A percentile compares a stretch with the other conserved stretches of the same genome.
Evolutionary conservation across 345 rosid genomes (phyloP).

Genomic region (Ceriops tagal): DNA sequence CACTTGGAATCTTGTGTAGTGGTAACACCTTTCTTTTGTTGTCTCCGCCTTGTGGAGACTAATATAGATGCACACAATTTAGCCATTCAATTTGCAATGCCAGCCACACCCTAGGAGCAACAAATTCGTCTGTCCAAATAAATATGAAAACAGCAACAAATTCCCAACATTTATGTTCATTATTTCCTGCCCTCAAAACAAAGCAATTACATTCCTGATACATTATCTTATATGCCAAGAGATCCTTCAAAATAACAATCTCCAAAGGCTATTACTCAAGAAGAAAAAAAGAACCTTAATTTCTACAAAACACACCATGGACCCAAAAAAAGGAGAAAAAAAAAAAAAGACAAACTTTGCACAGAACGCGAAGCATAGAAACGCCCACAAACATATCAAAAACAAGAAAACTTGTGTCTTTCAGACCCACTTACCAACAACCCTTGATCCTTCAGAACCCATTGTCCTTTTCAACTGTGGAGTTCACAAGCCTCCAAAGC

Average conservation of each 20-base stretch:
- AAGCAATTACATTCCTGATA: no score
- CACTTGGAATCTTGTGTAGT: no score
- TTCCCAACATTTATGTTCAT: neutral
- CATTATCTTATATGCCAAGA: neutral
- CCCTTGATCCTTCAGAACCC: constrained; percentile 51
- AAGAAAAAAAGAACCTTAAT: neutral
- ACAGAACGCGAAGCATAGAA: neutral
- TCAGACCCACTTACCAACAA: constrained; percentile 37
- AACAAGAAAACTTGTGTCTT: constrained; percentile 6
- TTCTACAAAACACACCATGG: neutral
- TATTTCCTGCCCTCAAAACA: no score
- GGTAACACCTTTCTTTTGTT: no score
- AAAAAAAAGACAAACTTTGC: neutral
- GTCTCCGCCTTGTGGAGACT: no score
- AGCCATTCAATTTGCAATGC: neutral
- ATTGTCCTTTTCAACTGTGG: constrained; percentile 19
- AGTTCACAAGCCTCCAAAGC: neutral
- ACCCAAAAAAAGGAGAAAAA: no score
- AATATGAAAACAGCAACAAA: neutral
- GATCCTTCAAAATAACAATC: neutral
- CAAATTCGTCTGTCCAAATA: neutral
- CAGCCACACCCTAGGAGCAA: neutral
- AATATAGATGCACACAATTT: no score
- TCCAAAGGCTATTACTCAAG: no score
- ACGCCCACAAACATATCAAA: neutral